Evolutionary conservation across 2,329 filamentous ascomycete species (phyloP), one percentile per base, ranked within the genome.

Genomic region (Ceratocystis albifundus): DNA sequence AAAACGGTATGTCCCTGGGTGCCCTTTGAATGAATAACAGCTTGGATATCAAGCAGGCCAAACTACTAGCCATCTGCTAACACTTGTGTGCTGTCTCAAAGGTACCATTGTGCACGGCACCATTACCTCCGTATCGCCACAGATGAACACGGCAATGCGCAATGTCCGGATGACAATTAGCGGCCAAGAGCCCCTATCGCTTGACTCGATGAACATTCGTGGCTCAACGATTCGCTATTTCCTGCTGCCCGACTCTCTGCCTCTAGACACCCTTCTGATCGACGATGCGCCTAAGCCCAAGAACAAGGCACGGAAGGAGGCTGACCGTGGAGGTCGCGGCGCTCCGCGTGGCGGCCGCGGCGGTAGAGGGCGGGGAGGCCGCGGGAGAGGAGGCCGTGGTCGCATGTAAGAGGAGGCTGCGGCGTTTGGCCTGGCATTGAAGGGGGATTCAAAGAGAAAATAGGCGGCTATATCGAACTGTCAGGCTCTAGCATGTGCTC

Each of bases 261-360:
- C 93, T 48, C 84, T 99, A 70, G 94, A 99, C 77, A 96, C 93
- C 50, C 83, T 99, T 65, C 83, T 99, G 69, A 91, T 99, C 71
- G 94, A 99, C 76, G 94, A 99, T 78, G 86, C 90, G 73, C 91
- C 93, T 64, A 99, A 99, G 82, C 93, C 94, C 69, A 97, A 97
- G 88, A 99, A 99, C 80, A 99, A 99, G 86, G 93, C 94, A 30
- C 85, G 93, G 74, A 99, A 99, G 82, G 94, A 97, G 79, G 82
- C 82, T 41, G 83, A 84, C 68, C 80, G 86, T 61, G 82, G 84
- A 61, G 79, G 75, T 32, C 80, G 86, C 61, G 82, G 84, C 45
- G 61, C 57, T 79, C 74, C 57, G 8, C 76, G 81, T 44, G 80
- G 84, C 68, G 77, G 82, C 20, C 76, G 80, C 22, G 75, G 82